Conservation (phyloP, 176 grass and related monocot species). For the Dendrocalamus sinicus region DNA sequence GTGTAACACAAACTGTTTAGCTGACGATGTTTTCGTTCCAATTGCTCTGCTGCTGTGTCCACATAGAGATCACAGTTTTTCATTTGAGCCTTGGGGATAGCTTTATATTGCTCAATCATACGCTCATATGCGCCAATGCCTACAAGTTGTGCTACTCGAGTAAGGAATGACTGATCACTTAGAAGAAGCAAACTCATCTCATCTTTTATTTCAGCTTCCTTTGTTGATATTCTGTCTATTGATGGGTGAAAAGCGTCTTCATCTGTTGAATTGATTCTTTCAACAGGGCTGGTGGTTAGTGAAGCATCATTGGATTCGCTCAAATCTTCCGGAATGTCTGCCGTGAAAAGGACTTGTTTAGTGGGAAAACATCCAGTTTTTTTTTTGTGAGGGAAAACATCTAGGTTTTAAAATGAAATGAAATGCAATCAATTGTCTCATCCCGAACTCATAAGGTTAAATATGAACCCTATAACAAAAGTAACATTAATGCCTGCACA, state of each 20-base stretch:
- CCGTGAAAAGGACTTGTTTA: conserved; percentile 33
- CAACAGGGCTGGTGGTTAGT: conserved; percentile 14
- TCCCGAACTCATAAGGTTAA: conserved; percentile 1
- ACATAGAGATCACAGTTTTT: conserved; percentile 44
- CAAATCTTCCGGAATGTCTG: conserved; percentile 51
- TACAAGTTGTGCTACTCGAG: conserved; percentile 40
- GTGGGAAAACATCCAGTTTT: background rate
- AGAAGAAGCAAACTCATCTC: conserved; percentile 66
- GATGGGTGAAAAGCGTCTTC: conserved; percentile 27
- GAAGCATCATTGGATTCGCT: conserved; percentile 49
- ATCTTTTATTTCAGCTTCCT: conserved; percentile 50
- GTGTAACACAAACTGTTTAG: conserved; percentile 35
- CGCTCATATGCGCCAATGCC: background rate
- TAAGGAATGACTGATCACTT: conserved; percentile 51
- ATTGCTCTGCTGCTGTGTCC: conserved; percentile 60
- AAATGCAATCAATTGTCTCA: conserved; percentile 11
- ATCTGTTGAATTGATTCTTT: conserved; percentile 21
- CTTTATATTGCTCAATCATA: conserved; percentile 26
- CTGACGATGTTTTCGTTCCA: conserved; percentile 52
- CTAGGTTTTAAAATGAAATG: background rate
- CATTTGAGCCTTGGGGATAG: conserved; percentile 19
- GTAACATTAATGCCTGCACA: background rate
- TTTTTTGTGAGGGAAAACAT: background rate
- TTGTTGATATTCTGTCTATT: conserved; percentile 12
- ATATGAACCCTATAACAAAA: conserved; percentile 39